Evolutionary conservation across 148 eudicot genomes (phyloP).

Genomic region (Silene latifolia): DNA sequence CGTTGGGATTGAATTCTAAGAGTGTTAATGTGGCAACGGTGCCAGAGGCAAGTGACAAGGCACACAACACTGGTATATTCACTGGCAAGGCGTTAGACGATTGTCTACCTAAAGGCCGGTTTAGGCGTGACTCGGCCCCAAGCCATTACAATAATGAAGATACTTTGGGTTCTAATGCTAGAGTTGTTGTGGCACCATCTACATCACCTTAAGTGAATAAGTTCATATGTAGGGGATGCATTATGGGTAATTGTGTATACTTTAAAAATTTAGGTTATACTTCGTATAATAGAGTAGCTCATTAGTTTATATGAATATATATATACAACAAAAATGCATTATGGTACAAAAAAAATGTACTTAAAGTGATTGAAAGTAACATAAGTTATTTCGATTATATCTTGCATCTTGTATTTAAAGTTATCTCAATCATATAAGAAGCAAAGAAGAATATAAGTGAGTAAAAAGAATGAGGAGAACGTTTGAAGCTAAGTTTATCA

Average conservation of each 20-base stretch:
- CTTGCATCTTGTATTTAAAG: not conserved
- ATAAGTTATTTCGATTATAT: too few relatives aligned
- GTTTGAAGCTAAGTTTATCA: not conserved
- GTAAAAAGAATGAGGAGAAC: not conserved
- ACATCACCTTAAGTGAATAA: conserved; percentile 14
- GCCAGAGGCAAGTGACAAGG: not conserved
- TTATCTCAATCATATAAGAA: not conserved
- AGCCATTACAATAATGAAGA: conserved; percentile 21
- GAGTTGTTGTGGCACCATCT: not conserved
- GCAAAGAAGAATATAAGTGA: not conserved
- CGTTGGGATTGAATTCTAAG: conserved; percentile 1
- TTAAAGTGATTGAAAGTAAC: not conserved
- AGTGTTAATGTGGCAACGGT: not conserved
- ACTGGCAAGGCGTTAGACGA: conserved; percentile 19
- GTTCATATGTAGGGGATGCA: too few relatives aligned
- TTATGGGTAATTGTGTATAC: not conserved
- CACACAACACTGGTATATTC: not conserved
- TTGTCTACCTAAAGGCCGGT: conserved; percentile 27
- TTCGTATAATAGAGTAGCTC: not conserved
- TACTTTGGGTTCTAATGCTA: conserved; percentile 6
- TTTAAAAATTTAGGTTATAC: too few relatives aligned
- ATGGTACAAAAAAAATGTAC: not conserved
- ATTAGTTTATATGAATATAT: too few relatives aligned
- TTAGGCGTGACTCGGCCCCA: conserved; percentile 26
- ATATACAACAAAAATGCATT: too few relatives aligned